phyloP scores from a whole-genome alignment of 805 yeast species.

The Starmerella stigmatis region DNA sequence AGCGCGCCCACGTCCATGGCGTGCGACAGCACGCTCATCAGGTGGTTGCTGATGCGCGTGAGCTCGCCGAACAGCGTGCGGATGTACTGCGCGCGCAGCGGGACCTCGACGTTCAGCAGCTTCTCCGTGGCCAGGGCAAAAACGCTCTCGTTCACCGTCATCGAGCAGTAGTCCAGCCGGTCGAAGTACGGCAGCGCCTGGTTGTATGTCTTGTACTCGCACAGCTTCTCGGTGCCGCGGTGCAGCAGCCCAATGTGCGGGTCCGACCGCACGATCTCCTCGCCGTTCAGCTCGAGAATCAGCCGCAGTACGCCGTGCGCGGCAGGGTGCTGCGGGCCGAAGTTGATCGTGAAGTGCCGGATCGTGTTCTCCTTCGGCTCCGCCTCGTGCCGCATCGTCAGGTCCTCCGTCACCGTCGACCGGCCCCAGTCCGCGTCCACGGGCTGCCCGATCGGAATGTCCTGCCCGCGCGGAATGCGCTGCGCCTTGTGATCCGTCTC shows the following conservation, averaged over 20 bases:
- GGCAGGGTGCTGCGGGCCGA: slow-evolving; percentile 92
- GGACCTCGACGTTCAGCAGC: slow-evolving; percentile 72
- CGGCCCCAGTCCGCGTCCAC: slow-evolving; percentile 27
- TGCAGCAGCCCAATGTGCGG: slow-evolving; percentile 84
- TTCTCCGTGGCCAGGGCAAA: slow-evolving; percentile 77
- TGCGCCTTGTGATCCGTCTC: slow-evolving; percentile 19
- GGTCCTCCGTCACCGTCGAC: slow-evolving; percentile 29
- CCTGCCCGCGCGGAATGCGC: slow-evolving; percentile 19
- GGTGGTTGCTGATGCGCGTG: slow-evolving; percentile 71
- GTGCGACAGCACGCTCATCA: slow-evolving; percentile 77
- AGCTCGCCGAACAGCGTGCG: slow-evolving; percentile 80
- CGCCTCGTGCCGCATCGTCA: slow-evolving; percentile 21
- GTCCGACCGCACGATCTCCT: slow-evolving; percentile 75
- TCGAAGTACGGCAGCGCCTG: slow-evolving; percentile 86
- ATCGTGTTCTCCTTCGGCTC: slow-evolving; percentile 38
- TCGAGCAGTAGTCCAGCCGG: slow-evolving; percentile 68
- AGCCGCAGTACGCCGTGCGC: slow-evolving; percentile 86
- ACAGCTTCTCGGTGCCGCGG: slow-evolving; percentile 81
- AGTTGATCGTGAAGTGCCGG: slow-evolving; percentile 79
- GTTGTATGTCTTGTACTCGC: slow-evolving; percentile 74
- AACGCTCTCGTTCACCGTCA: slow-evolving; percentile 87
- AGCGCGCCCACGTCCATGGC: slow-evolving; percentile 93
- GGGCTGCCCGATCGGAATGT: slow-evolving; percentile 29
- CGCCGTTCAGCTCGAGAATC: slow-evolving; percentile 79
- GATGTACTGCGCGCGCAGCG: slow-evolving; percentile 72